Base-by-base conservation (phyloP, 352 stramenopile genomes). In the Thalassiosira hispida region DNA sequence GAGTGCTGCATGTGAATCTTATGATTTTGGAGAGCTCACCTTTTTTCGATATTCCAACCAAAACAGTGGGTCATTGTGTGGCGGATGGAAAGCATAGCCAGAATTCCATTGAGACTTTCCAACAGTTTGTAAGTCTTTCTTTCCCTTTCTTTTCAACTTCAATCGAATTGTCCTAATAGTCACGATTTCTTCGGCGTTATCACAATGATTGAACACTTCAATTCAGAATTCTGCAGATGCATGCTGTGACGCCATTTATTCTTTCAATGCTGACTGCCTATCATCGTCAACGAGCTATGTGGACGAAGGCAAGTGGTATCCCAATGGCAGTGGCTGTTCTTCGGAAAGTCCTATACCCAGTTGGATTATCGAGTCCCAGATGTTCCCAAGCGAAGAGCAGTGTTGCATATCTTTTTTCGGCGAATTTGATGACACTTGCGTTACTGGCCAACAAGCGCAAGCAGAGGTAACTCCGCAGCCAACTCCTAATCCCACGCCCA, bases 251-350 rank as follows among this genome's bases (percentile, higher is more conserved):
- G 52, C 18, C 6, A 11, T 62, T 35, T 62, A 31, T 31, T 62
- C 52, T 6, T 62, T 11, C 52, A 35, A 6, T 35, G 6, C 5
- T 31, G 52, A 27, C 52, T 62, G 52, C 33, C 12, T 62, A 3
- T 62, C 52, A 4, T 3, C 22, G 46, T 55, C 46, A 11, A 55
- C n/a, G 6, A 51, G 7, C 42, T 22, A 20, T 8, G 33, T 3
- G 4, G 60, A 57, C 12, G 46, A 47, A 47, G 56, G 18, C 25
- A 16, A 44, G 55, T 63, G 55, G 55, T 63, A 63, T 42, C 55
- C 55, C 2, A 42, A 40, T 42, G 23, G 11, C 59, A 22, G 57
- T 68, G 9, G 12, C 5, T 44, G 23, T 49, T 55, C 12, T 16
- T 68, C 31, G 29, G 59, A 23, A 68, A 18, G 7, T 16, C 31